Conservation (phyloP, 1,284 basidiomycete genomes). For the Sporisorium scitamineum region DNA sequence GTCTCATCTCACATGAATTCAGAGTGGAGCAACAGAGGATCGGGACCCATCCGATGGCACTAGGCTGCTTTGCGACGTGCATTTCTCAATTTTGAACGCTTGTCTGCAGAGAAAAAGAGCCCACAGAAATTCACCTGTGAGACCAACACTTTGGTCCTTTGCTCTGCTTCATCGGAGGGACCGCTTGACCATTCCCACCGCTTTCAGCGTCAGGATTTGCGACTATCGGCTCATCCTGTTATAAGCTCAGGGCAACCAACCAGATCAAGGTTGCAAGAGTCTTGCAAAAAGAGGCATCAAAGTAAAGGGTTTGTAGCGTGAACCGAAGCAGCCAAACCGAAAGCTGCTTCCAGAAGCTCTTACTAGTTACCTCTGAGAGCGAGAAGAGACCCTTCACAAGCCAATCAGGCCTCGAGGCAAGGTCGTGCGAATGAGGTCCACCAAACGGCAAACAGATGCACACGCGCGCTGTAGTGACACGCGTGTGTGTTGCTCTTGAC, state of each 20-base stretch:
- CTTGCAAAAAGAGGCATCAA: background rate
- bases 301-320: too few species aligned
- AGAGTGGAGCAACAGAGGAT: background rate
- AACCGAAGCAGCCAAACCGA: background rate
- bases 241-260: background rate
- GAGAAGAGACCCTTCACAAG: background rate
- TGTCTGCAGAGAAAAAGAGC: too few species aligned
- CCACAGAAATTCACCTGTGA: background rate
- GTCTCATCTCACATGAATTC: background rate
- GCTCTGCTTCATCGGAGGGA: too few species aligned
- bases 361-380: too few species aligned
- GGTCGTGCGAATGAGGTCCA: background rate
- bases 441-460: background rate
- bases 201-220: background rate
- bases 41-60: background rate
- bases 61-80: background rate
- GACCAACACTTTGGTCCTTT: background rate
- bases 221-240: background rate
- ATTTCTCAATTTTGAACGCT: background rate
- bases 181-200: too few species aligned
- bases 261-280: background rate
- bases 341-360: background rate
- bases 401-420: background rate
- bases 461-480: conserved; percentile 1
- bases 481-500: background rate